Evolutionary conservation across 1,284 basidiomycete genomes (phyloP).

Genomic region (Cystobasidium pallidum): DNA sequence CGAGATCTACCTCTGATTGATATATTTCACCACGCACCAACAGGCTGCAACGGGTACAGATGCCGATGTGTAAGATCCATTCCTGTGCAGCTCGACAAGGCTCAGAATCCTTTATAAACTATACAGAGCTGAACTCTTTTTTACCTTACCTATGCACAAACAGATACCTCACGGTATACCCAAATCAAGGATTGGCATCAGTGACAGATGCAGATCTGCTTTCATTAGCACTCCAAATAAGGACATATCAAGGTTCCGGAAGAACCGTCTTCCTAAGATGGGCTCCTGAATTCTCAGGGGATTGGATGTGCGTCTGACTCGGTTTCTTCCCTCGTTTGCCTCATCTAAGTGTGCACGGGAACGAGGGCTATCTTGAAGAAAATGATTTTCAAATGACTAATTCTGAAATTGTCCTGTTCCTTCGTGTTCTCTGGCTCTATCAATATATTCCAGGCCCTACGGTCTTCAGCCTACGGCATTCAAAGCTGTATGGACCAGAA

Average conservation of each 20-base stretch:
- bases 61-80: constrained; percentile 24
- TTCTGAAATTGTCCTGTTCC: too few species aligned
- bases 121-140: neutral
- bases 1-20: too few species aligned
- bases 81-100: neutral
- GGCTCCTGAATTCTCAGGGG: constrained; percentile 55
- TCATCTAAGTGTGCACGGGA: too few species aligned
- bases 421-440: too few species aligned
- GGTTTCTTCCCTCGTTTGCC: too few species aligned
- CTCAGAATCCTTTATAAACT: neutral
- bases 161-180: constrained; percentile 43
- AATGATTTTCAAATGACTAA: too few species aligned
- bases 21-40: too few species aligned
- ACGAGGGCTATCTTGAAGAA: too few species aligned
- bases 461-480: constrained; percentile 53
- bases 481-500: constrained; percentile 49
- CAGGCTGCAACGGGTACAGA: constrained; percentile 39
- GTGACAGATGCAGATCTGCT: constrained; percentile 51
- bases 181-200: constrained; percentile 42
- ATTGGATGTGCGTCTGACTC: constrained; percentile 51
- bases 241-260: constrained; percentile 43
- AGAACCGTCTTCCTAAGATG: constrained; percentile 54
- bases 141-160: neutral
- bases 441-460: constrained; percentile 47
- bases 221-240: constrained; percentile 51